Evolutionary conservation across 352 stramenopile genomes (phyloP).

Genomic region (Phytophthora syringae): DNA sequence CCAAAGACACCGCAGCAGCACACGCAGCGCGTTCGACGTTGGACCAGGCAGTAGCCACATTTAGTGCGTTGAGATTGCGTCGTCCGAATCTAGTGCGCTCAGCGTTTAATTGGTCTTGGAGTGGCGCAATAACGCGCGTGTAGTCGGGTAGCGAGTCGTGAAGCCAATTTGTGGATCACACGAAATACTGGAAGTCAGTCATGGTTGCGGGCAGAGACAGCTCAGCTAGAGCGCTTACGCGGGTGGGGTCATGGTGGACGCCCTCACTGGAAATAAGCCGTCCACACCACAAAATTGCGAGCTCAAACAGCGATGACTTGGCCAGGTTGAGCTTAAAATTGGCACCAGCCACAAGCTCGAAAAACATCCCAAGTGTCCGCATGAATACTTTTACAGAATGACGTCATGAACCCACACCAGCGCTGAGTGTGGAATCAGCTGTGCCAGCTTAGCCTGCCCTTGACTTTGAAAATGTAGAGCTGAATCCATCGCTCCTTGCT

Average conservation of each 20-base stretch:
- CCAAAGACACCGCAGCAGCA: background rate
- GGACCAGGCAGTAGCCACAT: background rate
- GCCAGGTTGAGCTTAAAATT: slow-evolving; percentile 30
- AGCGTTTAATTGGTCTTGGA: background rate
- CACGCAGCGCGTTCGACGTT: background rate
- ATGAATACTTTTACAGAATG: slow-evolving; percentile 22
- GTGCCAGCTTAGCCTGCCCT: background rate
- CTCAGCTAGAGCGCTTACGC: background rate
- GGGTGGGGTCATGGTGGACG: background rate
- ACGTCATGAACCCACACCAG: slow-evolving; percentile 37
- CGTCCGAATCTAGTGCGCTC: background rate
- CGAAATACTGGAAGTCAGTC: background rate
- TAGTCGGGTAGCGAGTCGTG: background rate
- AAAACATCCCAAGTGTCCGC: slow-evolving; percentile 9
- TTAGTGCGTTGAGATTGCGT: background rate
- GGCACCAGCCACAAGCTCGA: slow-evolving; percentile 1
- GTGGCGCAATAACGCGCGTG: background rate
- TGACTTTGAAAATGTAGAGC: slow-evolving; percentile 13
- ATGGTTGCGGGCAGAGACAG: background rate
- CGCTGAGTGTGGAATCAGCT: slow-evolving; percentile 2
- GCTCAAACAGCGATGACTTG: slow-evolving; percentile 20
- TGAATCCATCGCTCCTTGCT: slow-evolving; percentile 3
- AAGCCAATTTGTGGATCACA: background rate
- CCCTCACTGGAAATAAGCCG: background rate
- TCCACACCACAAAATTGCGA: slow-evolving; percentile 18